phyloP scores from a whole-genome alignment of 2,329 filamentous ascomycete genomes.

The Fusarium liriodendri region DNA sequence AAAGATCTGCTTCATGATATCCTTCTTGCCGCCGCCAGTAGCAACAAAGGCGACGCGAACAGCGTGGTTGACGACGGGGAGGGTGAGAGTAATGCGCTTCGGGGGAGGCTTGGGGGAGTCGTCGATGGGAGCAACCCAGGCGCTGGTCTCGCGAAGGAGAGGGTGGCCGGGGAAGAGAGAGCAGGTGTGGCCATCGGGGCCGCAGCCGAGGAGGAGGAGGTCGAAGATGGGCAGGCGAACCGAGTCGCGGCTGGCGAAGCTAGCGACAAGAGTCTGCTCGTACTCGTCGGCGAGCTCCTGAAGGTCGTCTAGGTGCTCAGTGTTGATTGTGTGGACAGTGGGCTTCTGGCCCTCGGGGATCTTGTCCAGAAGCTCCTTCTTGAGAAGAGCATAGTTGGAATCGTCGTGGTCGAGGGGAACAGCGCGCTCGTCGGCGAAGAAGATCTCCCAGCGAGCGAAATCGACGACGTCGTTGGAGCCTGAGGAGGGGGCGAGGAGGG shows the following conservation, averaged over 20 bases:
- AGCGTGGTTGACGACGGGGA: constrained; percentile 90
- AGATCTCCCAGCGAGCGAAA: constrained; percentile 95
- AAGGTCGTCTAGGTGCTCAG: constrained; percentile 73
- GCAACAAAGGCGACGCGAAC: constrained; percentile 91
- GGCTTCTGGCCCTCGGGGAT: constrained; percentile 77
- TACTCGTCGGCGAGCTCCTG: constrained; percentile 96
- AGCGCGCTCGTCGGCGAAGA: constrained; percentile 97
- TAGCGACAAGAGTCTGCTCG: constrained; percentile 85
- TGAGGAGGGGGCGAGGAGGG: constrained; percentile 72
- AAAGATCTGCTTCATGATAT: constrained; percentile 92
- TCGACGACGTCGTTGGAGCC: constrained; percentile 72
- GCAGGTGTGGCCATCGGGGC: constrained; percentile 97
- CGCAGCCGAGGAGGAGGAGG: constrained; percentile 90
- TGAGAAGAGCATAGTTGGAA: constrained; percentile 92
- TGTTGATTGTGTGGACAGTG: constrained; percentile 82
- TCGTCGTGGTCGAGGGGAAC: constrained; percentile 92
- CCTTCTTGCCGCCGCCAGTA: constrained; percentile 89
- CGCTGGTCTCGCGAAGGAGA: constrained; percentile 84
- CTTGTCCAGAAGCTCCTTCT: constrained; percentile 88
- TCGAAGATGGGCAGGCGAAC: constrained; percentile 97
- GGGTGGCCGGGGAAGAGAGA: constrained; percentile 92
- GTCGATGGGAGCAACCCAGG: constrained; percentile 92
- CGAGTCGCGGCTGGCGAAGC: constrained; percentile 91
- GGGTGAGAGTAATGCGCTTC: constrained; percentile 88
- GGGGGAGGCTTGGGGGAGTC: constrained; percentile 96